These are phyloP conservation scores for Chondrus crispus DNA, from an alignment of 23 red algal genomes.

Conservation along the genomic window DNA sequence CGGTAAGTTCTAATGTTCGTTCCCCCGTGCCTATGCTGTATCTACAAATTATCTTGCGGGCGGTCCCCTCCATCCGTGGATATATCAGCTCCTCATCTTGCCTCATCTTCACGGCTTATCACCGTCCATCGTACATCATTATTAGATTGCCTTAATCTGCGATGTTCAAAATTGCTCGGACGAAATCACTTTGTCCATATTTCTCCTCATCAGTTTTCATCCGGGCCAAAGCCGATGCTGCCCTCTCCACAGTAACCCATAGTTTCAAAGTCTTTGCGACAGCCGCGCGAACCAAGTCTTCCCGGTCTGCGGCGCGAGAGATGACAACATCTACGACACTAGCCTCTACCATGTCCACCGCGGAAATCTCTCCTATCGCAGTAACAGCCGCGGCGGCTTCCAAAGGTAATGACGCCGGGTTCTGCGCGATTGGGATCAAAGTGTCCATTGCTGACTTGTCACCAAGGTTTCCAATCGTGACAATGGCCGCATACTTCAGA, in stretches of 20 bases:
- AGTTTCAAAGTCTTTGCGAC: conserved; percentile 35
- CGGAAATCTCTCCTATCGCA: conserved; percentile 28
- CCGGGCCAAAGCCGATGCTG: background rate
- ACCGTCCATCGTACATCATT: too few species aligned
- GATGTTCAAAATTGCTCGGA: conserved; percentile 30
- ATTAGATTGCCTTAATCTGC: too few species aligned
- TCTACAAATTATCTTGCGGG: too few species aligned
- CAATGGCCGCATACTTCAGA: conserved; percentile 26
- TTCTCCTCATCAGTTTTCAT: conserved; percentile 17
- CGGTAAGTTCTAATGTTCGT: too few species aligned
- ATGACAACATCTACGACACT: conserved; percentile 4
- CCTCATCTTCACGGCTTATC: too few species aligned
- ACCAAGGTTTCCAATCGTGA: conserved; percentile 29
- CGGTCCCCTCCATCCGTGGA: too few species aligned
- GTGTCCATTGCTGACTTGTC: background rate
- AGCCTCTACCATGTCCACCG: background rate
- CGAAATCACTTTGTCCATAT: conserved; percentile 18
- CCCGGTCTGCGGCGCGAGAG: conserved; percentile 20
- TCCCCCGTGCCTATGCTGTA: too few species aligned
- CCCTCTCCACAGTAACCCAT: conserved; percentile 19
- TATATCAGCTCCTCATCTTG: too few species aligned
- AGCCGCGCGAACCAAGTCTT: conserved; percentile 45
- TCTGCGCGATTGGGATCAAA: conserved; percentile 4
- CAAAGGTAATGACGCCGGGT: conserved; percentile 15
- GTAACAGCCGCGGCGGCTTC: conserved; percentile 45